Evolutionary conservation across 176 grass and related monocot species (phyloP).

Genomic region (Eragrostis nindensis): DNA sequence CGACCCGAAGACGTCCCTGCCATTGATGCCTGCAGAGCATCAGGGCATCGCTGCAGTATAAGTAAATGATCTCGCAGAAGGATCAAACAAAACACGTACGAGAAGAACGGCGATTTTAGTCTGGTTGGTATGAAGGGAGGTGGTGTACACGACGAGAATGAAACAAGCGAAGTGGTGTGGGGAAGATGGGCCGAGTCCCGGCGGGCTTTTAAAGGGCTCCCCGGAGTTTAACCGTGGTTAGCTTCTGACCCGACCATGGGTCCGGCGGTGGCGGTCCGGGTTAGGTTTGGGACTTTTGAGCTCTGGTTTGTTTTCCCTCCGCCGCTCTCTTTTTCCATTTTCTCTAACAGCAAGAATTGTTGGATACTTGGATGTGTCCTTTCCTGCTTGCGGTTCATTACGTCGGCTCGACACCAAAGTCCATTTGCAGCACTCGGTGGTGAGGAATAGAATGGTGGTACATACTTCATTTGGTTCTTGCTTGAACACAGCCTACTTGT

Average conservation of each 20-base stretch:
- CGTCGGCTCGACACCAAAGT: background rate
- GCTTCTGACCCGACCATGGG: background rate
- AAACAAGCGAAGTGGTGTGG: slow-evolving; percentile 28
- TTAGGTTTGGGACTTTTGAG: slow-evolving; percentile 4
- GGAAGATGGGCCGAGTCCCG: slow-evolving; percentile 20
- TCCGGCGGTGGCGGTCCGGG: background rate
- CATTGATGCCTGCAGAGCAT: slow-evolving; percentile 25
- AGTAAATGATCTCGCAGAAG: background rate
- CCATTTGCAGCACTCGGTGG: background rate
- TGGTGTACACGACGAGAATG: slow-evolving; percentile 7
- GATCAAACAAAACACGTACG: slow-evolving; percentile 25
- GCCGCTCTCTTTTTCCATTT: too few species aligned
- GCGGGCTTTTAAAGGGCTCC: slow-evolving; percentile 52
- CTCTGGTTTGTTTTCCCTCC: too few species aligned
- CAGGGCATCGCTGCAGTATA: background rate
- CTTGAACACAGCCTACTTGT: background rate
- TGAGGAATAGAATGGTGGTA: background rate
- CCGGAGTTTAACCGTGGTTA: slow-evolving; percentile 37
- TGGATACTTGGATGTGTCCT: too few species aligned
- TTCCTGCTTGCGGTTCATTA: background rate
- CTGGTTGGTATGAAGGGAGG: background rate
- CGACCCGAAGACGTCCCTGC: background rate
- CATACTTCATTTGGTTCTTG: background rate
- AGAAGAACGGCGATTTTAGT: background rate
- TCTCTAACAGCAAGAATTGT: too few species aligned